Evolutionary conservation across 2,329 filamentous ascomycete genomes (phyloP).

Genomic region (Setomelanomma holmii): DNA sequence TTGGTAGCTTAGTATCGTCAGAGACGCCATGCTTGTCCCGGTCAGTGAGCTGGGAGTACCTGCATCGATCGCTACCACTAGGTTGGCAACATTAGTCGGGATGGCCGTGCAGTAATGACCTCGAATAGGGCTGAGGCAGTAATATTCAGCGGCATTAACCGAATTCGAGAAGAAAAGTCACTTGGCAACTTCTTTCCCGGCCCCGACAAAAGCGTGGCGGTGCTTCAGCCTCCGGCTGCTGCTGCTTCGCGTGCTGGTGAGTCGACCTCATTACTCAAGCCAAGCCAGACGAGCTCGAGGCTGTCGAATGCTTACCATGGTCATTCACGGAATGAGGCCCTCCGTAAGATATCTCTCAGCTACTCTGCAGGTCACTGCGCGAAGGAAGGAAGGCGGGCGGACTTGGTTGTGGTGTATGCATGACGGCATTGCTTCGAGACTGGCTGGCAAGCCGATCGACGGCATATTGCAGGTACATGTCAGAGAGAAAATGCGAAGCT

Average conservation of each 20-base stretch:
- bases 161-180: constrained; percentile 5
- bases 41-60: constrained; percentile 26
- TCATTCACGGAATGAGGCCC: background rate
- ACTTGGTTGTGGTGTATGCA: background rate
- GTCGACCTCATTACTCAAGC: background rate
- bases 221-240: constrained; percentile 36
- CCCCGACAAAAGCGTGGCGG: constrained; percentile 30
- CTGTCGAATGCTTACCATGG: no score
- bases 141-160: constrained; percentile 16
- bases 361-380: background rate
- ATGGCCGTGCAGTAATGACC: constrained; percentile 26
- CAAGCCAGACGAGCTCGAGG: background rate
- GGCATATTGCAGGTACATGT: background rate
- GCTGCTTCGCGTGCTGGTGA: constrained; percentile 7
- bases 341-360: constrained; percentile 3
- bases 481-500: background rate
- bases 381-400: background rate
- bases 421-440: no score
- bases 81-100: constrained; percentile 31
- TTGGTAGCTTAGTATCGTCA: constrained; percentile 12
- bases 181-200: constrained; percentile 12
- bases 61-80: constrained; percentile 36
- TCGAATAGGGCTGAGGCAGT: constrained; percentile 23
- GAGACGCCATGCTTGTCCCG: constrained; percentile 24
- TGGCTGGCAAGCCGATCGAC: no score